Conservation (phyloP, 2,329 filamentous ascomycete genomes). For the Neofusicoccum ribis region DNA sequence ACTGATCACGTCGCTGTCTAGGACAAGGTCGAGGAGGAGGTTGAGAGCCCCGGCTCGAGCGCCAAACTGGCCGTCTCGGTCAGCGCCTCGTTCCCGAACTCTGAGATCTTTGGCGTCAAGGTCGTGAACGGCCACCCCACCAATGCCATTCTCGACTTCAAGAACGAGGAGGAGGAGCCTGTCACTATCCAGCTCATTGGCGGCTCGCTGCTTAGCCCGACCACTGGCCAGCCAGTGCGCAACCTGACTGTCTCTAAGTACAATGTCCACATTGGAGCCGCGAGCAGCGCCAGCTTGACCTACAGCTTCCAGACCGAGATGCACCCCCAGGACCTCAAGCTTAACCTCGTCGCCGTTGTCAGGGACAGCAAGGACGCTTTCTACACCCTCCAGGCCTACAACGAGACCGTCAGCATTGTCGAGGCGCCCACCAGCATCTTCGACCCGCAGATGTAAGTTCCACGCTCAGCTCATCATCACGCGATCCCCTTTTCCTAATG, state of each 20-base stretch:
- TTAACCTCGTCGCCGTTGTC: slow-evolving; percentile 76
- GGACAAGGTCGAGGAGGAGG: slow-evolving; percentile 34
- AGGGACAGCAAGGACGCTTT: slow-evolving; percentile 65
- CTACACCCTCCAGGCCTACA: slow-evolving; percentile 78
- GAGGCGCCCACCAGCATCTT: slow-evolving; percentile 90
- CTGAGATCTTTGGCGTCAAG: slow-evolving; percentile 90
- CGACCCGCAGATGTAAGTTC: slow-evolving; percentile 86
- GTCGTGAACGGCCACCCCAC: slow-evolving; percentile 90
- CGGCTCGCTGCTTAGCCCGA: slow-evolving; percentile 59
- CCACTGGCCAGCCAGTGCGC: slow-evolving; percentile 62
- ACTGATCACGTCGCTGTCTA: slow-evolving; percentile 22
- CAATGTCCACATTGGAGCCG: slow-evolving; percentile 70
- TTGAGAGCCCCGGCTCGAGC: slow-evolving; percentile 62
- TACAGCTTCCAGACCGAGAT: slow-evolving; percentile 89
- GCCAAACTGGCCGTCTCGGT: slow-evolving; percentile 58
- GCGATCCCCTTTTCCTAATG: not conserved
- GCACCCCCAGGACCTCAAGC: slow-evolving; percentile 82
- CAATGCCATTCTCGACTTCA: slow-evolving; percentile 76
- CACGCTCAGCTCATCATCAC: not conserved
- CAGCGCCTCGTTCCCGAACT: slow-evolving; percentile 60
- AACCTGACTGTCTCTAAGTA: slow-evolving; percentile 82
- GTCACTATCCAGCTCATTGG: slow-evolving; percentile 75
- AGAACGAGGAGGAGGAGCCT: slow-evolving; percentile 77
- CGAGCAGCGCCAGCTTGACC: slow-evolving; percentile 72
- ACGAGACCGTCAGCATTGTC: slow-evolving; percentile 80